Evolutionary conservation across 129 eudicot genomes (phyloP).

Genomic region (Erigeron canadensis): DNA sequence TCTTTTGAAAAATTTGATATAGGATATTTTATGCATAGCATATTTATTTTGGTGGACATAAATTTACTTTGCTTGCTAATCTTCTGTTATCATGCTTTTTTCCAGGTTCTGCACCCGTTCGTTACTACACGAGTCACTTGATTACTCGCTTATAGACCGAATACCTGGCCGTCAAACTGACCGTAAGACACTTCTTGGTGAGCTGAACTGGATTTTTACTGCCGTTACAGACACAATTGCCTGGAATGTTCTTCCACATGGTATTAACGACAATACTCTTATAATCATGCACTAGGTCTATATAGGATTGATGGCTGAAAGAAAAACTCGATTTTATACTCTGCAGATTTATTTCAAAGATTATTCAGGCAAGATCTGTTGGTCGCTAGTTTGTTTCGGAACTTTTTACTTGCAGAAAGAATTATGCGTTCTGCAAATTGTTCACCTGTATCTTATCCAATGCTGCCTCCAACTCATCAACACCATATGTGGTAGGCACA

Average conservation of each 20-base stretch:
- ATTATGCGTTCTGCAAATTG: slow-evolving; percentile 98
- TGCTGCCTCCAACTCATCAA: slow-evolving; percentile 96
- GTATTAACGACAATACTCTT: slow-evolving; percentile 39
- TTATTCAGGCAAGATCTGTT: slow-evolving; percentile 94
- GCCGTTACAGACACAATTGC: slow-evolving; percentile 98
- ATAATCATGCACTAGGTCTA: slow-evolving; percentile 16
- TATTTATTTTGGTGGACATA: neutral
- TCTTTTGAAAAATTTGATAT: neutral
- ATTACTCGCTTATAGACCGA: slow-evolving; percentile 87
- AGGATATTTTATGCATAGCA: neutral
- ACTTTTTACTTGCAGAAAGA: slow-evolving; percentile 92
- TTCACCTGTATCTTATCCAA: slow-evolving; percentile 90
- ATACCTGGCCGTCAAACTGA: slow-evolving; percentile 98
- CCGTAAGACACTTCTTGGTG: slow-evolving; percentile 96
- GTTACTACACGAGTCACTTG: slow-evolving; percentile 75
- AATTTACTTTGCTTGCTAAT: slow-evolving; percentile 4
- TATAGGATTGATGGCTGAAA: slow-evolving; percentile 3
- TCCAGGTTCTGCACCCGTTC: slow-evolving; percentile 94
- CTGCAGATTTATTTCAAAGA: slow-evolving; percentile 90
- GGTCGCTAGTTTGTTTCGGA: slow-evolving; percentile 96
- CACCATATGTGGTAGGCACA: slow-evolving; percentile 92
- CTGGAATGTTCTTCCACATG: slow-evolving; percentile 99
- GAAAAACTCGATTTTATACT: slow-evolving; percentile 1
- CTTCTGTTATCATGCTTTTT: slow-evolving; percentile 18
- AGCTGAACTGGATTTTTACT: slow-evolving; percentile 97